phyloP scores from a whole-genome alignment of 2,329 filamentous ascomycete species.

The Aspergillus sp. region DNA sequence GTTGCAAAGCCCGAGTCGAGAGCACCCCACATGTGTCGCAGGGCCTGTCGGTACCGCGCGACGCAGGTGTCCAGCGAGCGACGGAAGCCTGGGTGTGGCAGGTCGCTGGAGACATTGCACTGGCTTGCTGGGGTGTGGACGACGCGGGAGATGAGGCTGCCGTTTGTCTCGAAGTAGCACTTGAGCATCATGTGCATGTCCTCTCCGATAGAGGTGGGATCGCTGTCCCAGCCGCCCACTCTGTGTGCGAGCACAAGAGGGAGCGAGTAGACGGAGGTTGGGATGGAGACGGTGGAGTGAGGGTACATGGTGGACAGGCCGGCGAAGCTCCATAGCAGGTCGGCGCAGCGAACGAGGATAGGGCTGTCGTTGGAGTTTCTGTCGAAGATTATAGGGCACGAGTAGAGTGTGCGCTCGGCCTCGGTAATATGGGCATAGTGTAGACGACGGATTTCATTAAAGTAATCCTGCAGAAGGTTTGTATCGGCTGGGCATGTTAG shows the following conservation, averaged over 20 bases:
- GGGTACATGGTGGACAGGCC: conserved; percentile 68
- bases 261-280: conserved; percentile 72
- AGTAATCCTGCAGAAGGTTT: conserved; percentile 68
- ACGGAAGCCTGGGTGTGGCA: conserved; percentile 35
- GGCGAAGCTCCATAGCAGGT: conserved; percentile 70
- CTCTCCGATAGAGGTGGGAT: conserved; percentile 70
- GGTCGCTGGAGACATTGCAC: conserved; percentile 6
- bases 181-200: conserved; percentile 78
- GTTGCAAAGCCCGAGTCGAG: conserved; percentile 68
- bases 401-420: conserved; percentile 59
- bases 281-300: conserved; percentile 64
- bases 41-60: conserved; percentile 69
- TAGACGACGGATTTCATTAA: conserved; percentile 63
- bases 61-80: conserved; percentile 53
- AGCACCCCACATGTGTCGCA: conserved; percentile 75
- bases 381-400: conserved; percentile 71
- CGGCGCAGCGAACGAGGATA: conserved; percentile 67
- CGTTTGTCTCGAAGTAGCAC: conserved; percentile 73
- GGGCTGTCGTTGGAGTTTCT: conserved; percentile 69
- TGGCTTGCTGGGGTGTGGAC: conserved; percentile 65
- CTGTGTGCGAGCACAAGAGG: conserved; percentile 66
- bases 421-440: conserved; percentile 52
- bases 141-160: conserved; percentile 64
- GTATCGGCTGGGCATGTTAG: conserved; percentile 42
- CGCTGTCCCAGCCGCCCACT: conserved; percentile 71